phyloP scores from a whole-genome alignment of 495 filamentous ascomycete species.

The Pyrenula aspistea region DNA sequence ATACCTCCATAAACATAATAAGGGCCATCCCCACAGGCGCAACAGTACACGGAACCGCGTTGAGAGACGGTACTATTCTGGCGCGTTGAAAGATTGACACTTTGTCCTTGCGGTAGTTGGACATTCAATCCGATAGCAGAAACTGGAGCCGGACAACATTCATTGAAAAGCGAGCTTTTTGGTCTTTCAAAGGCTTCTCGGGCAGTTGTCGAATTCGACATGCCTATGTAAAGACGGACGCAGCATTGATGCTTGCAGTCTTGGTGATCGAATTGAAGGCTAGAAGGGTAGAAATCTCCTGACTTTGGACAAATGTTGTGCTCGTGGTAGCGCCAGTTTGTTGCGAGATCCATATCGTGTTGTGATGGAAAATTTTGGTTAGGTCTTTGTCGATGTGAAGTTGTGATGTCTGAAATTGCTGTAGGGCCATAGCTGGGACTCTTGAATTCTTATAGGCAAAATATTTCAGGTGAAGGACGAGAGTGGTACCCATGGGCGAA shows the following conservation, averaged over 20 bases:
- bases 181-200: neutral
- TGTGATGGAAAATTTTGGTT: too few species aligned
- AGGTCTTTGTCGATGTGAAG: too few species aligned
- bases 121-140: neutral
- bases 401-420: too few species aligned
- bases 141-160: neutral
- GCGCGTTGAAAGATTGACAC: too few species aligned
- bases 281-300: neutral
- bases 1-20: neutral
- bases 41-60: neutral
- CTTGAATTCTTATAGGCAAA: too few species aligned
- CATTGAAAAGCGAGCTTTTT: neutral
- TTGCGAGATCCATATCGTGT: neutral
- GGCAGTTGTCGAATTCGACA: neutral
- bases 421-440: too few species aligned
- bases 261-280: neutral
- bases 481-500: neutral
- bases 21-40: neutral
- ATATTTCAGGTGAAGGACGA: too few species aligned
- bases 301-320: neutral
- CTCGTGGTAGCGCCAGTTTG: neutral
- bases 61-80: too few species aligned
- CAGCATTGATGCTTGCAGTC: neutral
- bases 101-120: neutral
- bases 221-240: neutral